Evolutionary conservation across 805 yeast species (phyloP), one percentile per base, ranked within the genome.

Genomic region (Wickerhamiella musiphila): DNA sequence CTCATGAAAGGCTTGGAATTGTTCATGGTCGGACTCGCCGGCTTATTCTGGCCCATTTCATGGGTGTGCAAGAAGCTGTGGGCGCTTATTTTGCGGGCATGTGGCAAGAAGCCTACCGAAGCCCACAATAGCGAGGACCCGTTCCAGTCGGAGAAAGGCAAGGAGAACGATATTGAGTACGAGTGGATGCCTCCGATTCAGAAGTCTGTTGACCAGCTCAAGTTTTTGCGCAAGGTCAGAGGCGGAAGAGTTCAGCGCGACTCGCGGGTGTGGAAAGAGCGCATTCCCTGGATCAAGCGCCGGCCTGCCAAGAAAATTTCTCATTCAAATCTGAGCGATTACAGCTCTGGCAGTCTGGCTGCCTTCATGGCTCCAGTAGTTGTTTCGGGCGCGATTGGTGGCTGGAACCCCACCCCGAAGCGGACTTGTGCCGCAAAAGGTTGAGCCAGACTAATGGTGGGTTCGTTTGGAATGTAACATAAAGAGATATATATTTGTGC

Each of bases 301-400:
- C 26, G 26, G 8, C 23, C 23, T 7, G 23, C 52, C 12, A 32
- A 29, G 31, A 19, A 35, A 11, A 34, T 46, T 12, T 39, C 41
- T 26, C 26, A 43, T 15, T 26, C 36, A 18, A 28, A 37, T n/a
- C 23, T 47, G 21, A 14, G 29, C 16, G 27, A 27, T 13, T 36
- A 36, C 16, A 33, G 39, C 12, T 33, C 34, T 6, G 30, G 38
- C 32, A 39, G 44, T 2, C 23, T 36, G 17, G 47, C 40, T 8
- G 48, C 43, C 2, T 44, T 43, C 38, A 61, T 67, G 65, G 68
- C 67, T 4, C 73, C 73, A 1, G 60, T 68, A 12, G 56, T 65
- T 33, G 70, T 67, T 8, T 69, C 70, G 18, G 73, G 73, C 23
- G 72, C 73, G 4, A 61, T 67, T 27, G 72, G 70, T 11, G 73